These are phyloP conservation scores for Monascus ruber DNA, from an alignment of 2,329 filamentous ascomycete species.

Conservation along the genomic window DNA sequence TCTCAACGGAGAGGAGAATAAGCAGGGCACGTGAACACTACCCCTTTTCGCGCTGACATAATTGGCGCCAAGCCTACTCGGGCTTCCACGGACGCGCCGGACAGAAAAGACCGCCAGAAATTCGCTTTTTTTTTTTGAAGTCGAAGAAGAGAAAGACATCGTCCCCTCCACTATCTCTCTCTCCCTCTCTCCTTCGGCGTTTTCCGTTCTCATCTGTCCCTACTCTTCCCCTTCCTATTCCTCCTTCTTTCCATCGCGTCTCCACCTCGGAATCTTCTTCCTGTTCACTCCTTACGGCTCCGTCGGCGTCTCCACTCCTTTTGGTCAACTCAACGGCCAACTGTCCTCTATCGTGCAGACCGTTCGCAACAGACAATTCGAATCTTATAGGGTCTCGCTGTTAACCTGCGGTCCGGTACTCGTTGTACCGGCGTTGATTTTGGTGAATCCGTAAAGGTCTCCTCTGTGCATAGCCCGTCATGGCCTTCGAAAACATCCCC, in stretches of 20 bases:
- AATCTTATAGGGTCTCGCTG: not conserved
- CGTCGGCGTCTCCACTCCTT: not conserved
- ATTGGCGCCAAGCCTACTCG: conserved; percentile 14
- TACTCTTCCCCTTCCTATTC: conserved; percentile 47
- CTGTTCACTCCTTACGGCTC: not conserved
- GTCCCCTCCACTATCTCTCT: conserved; percentile 5
- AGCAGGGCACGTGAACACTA: conserved; percentile 6
- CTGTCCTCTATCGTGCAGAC: not conserved
- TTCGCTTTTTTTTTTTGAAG: not conserved
- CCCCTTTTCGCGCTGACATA: conserved; percentile 17
- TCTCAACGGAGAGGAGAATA: too few species aligned
- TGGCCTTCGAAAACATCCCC: conserved; percentile 43
- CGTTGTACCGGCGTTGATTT: too few species aligned
- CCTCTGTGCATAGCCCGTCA: conserved; percentile 15
- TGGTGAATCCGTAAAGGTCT: too few species aligned
- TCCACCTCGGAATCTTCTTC: not conserved
- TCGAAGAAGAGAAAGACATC: not conserved
- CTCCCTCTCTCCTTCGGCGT: conserved; percentile 46
- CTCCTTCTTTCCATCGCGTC: conserved; percentile 7
- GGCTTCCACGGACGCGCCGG: conserved; percentile 15
- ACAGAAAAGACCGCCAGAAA: conserved; percentile 6
- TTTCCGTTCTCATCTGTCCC: too few species aligned
- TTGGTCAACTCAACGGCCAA: not conserved
- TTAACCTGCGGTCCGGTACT: too few species aligned
- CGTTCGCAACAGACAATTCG: conserved; percentile 1